Evolutionary conservation across 345 rosid genomes (phyloP), one percentile per base, ranked within the genome.

Genomic region (Eucalyptus polyanthemos): DNA sequence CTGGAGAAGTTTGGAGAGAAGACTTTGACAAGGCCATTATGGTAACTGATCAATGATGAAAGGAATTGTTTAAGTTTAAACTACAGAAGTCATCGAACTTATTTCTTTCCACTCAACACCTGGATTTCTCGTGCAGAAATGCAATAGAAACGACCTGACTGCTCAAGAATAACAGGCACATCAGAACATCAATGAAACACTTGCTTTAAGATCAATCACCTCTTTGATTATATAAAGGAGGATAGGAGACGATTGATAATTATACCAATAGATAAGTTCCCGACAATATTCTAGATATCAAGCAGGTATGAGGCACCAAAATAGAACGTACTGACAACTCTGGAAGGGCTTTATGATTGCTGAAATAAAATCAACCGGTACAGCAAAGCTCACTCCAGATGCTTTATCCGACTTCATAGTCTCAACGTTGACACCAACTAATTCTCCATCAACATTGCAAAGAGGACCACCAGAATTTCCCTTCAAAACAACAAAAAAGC

Each of bases 401-500:
- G 98, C 99, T 93, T 88, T 89, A 95, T 97, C 95, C 93, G 93
- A 95, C 95, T 97, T 95, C 69, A 62, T 13, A 62, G 72, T 62
- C 5, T 62, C 93, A 81, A 93, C 95, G 88, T 96, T 97, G 51
- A 97, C 97, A 91, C 99, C 99, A 44, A 97, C 89, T 53, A 97
- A 93, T 93, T 97, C 98, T 89, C 99, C 99, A 91, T 96, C 98
- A 88, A 95, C 50, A 92, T 97, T 96, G 81, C 96, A 95, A 89
- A 97, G 96, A 25, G 99, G 99, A 15, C 99, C 99, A 86, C 99
- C 99, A 83, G 98, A 96, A 91, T 96, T 97, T 91, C 99, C 99
- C 99, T 97, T 31, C 65, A 87, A 62, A 85, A 14, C 53, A 51
- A 85, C 17, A 31, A 11, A 37, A 49, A 81, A 15, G 51, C 0